phyloP scores from a whole-genome alignment of 2,329 filamentous ascomycete species.

The Esteya vermicola region DNA sequence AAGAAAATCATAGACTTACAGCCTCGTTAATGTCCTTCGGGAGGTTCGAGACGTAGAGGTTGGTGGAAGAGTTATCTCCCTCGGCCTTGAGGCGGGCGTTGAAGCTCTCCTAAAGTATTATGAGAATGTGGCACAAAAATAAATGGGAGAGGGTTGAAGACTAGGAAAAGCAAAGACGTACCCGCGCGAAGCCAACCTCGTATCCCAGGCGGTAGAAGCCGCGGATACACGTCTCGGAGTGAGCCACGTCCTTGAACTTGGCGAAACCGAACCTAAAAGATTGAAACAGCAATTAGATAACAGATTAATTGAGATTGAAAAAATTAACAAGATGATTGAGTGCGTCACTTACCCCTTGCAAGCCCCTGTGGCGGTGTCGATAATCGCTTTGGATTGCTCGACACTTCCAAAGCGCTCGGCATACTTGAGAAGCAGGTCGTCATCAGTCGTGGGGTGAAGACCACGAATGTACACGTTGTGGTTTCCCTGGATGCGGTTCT shows the following conservation, averaged over 20 bases:
- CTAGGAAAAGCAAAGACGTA: constrained; percentile 30
- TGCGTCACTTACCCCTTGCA: constrained; percentile 70
- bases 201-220: constrained; percentile 91
- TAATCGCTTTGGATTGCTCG: constrained; percentile 96
- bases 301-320: not conserved
- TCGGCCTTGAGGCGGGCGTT: constrained; percentile 97
- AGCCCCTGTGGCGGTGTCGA: constrained; percentile 80
- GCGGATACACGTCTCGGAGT: constrained; percentile 91
- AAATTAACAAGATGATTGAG: not conserved
- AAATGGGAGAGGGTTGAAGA: too few relatives aligned
- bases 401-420: constrained; percentile 82
- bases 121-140: not conserved
- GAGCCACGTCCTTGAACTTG: constrained; percentile 75
- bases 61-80: constrained; percentile 78
- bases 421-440: constrained; percentile 73
- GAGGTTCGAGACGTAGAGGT: constrained; percentile 95
- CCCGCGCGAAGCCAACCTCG: constrained; percentile 91
- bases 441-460: constrained; percentile 86
- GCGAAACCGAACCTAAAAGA: constrained; percentile 81
- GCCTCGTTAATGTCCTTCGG: constrained; percentile 85
- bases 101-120: constrained; percentile 66
- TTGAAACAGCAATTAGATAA: too few relatives aligned
- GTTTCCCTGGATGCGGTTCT: constrained; percentile 82
- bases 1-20: constrained; percentile 32
- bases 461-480: constrained; percentile 98